A percentile compares a stretch with the other conserved stretches of the same genome.
Evolutionary conservation across 2,329 filamentous ascomycete species (phyloP).

Genomic region (Penicillium corylophilum): DNA sequence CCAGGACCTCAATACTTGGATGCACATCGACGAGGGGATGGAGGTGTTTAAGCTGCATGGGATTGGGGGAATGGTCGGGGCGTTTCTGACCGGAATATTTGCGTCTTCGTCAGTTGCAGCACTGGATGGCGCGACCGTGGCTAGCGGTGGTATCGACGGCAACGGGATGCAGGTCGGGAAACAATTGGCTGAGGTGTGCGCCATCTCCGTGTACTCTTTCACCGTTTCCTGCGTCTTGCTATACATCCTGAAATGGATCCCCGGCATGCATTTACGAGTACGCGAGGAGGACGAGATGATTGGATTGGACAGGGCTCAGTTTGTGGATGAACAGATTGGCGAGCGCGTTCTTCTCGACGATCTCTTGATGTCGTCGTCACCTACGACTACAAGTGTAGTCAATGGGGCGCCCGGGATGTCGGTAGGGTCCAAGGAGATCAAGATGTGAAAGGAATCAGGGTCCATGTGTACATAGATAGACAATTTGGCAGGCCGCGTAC

Average conservation of each 20-base stretch:
- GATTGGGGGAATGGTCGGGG: constrained; percentile 58
- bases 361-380: constrained; percentile 10
- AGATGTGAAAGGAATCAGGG: not conserved
- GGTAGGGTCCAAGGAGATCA: constrained; percentile 2
- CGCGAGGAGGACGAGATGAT: constrained; percentile 56
- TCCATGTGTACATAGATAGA: not conserved
- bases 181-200: constrained; percentile 57
- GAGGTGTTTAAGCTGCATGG: constrained; percentile 62
- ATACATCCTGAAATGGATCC: constrained; percentile 54
- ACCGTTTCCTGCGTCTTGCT: constrained; percentile 53
- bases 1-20: constrained; percentile 54
- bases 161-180: constrained; percentile 56
- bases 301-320: constrained; percentile 56
- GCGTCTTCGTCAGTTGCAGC: constrained; percentile 44
- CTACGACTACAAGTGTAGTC: constrained; percentile 10
- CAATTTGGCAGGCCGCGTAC: not conserved
- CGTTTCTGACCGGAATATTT: constrained; percentile 60
- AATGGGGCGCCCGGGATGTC: constrained; percentile 4
- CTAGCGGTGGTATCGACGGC: constrained; percentile 54
- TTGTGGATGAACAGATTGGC: constrained; percentile 58
- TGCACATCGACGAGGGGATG: constrained; percentile 58
- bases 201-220: constrained; percentile 56
- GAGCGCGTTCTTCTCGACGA: constrained; percentile 46
- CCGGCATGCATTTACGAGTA: constrained; percentile 55
- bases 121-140: constrained; percentile 51